Base-by-base conservation (phyloP, 306 rosid species). In the Castanea crenata region DNA sequence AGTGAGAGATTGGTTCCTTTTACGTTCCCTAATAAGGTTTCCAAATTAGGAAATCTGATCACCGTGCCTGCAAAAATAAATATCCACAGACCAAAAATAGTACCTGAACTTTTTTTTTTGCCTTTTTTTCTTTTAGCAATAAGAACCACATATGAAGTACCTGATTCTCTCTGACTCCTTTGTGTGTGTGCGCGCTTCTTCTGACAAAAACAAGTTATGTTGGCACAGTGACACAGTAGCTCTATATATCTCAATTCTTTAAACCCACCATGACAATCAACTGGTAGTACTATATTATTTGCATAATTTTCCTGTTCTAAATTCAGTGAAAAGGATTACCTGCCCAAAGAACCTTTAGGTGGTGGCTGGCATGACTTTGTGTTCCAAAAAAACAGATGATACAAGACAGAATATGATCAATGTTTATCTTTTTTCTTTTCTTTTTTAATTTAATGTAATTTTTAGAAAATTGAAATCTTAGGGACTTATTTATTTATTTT, bases 1-100 rank as follows among this genome's bases (percentile, higher is more conserved):
- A 38, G 34, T 64, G 38, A 9, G 3, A 13, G 25, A 15, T 1
- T 2, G 38, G 29, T 73, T 5, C 16, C 58, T 82, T 79, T 85
- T 78, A 46, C 46, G 49, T 57, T 59, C 76, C 69, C 80, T 85
- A 85, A 89, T 85, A 85, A 89, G 94, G 94, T 90, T 92, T 78
- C 97, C 71, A 78, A 63, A 85, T 81, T 35, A 78, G 91, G 92
- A 83, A 78, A 82, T 64, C 46, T 62, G 79, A 61, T 54, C 52
- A 49, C 85, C 55, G 58, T 73, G 65, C 58, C 70, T 31, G 75
- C 70, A 41, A 69, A 74, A 73, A 65, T 54, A 21, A 46, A 49
- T 49, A 12, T 49, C 16, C 54, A 49, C 4, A 23, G 38, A 15
- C 49, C 19, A 63, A 12, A 4, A 18, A n/a, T 13, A 35, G 15